Conservation (phyloP, 2,329 filamentous ascomycete genomes). For the Sarocladium strictum region DNA sequence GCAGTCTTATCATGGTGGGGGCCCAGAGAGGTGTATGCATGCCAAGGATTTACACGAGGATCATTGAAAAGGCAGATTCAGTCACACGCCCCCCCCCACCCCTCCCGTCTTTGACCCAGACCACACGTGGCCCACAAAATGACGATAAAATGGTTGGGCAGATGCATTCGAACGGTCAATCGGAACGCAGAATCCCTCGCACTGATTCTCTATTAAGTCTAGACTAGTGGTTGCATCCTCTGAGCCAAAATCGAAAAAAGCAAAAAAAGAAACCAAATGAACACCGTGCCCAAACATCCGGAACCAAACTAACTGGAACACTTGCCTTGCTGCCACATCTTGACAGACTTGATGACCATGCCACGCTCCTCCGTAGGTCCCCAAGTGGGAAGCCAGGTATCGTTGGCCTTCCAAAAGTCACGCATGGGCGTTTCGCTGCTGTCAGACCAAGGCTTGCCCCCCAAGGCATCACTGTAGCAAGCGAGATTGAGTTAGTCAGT, state of each 20-base stretch:
- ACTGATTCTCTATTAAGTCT: background rate
- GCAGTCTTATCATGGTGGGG: background rate
- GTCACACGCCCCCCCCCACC: background rate
- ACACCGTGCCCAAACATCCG: background rate
- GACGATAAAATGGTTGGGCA: too few relatives aligned
- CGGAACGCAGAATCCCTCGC: background rate
- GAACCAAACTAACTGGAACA: constrained; percentile 10
- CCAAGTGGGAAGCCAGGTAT: constrained; percentile 43
- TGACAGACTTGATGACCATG: constrained; percentile 40
- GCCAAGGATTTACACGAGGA: background rate
- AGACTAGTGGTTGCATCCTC: too few relatives aligned
- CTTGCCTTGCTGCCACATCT: constrained; percentile 36
- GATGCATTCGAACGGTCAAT: background rate
- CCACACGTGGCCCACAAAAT: too few relatives aligned
- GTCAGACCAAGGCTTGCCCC: constrained; percentile 41
- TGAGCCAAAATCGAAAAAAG: too few relatives aligned
- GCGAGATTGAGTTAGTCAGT: background rate
- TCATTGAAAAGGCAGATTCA: background rate
- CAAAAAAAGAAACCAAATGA: too few relatives aligned
- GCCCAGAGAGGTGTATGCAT: background rate
- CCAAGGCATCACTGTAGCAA: constrained; percentile 31
- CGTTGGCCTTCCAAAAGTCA: constrained; percentile 36
- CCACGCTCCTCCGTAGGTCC: constrained; percentile 32
- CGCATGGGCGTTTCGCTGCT: constrained; percentile 28
- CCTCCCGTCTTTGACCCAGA: too few relatives aligned